Evolutionary conservation across 225 moss, liverwort and hornwort genomes (phyloP).

Genomic region (Anthoceros angustus): DNA sequence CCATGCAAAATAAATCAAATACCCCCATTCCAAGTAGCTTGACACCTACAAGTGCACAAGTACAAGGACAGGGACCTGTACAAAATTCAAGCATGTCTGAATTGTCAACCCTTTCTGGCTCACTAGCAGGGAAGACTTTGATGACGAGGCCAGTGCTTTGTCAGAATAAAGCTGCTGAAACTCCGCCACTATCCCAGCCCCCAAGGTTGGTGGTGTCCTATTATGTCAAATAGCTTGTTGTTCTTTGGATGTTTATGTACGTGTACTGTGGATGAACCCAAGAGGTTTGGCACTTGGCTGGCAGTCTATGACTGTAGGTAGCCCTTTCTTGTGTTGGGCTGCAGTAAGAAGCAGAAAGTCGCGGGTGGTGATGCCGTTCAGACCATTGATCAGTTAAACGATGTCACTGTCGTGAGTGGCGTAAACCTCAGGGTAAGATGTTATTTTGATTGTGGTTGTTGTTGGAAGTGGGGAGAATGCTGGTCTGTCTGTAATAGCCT

Average conservation of each 20-base stretch:
- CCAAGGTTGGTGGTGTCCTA: conserved; percentile 29
- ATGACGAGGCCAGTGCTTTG: conserved; percentile 55
- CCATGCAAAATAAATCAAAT: neutral
- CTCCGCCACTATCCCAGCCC: conserved; percentile 46
- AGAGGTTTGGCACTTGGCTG: neutral
- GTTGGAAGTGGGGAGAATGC: too few relatives aligned
- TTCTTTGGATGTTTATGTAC: neutral
- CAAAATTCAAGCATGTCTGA: conserved; percentile 11
- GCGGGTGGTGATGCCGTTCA: conserved; percentile 73
- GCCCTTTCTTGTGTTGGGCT: neutral
- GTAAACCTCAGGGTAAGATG: conserved; percentile 70
- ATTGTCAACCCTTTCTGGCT: conserved; percentile 11
- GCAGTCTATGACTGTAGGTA: neutral
- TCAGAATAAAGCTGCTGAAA: conserved; percentile 77
- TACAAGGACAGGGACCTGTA: neutral
- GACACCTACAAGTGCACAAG: neutral
- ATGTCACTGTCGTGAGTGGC: conserved; percentile 97
- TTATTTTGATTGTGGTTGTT: neutral
- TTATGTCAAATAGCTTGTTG: neutral
- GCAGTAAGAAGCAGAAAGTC: conserved; percentile 96
- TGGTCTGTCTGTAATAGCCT: too few relatives aligned
- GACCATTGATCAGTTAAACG: conserved; percentile 91
- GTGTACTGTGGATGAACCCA: neutral
- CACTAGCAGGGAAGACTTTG: conserved; percentile 39
- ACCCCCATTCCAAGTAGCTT: neutral